Evolutionary conservation across 768 basidiomycete species (phyloP).

Genomic region (Termitomyces sp.): DNA sequence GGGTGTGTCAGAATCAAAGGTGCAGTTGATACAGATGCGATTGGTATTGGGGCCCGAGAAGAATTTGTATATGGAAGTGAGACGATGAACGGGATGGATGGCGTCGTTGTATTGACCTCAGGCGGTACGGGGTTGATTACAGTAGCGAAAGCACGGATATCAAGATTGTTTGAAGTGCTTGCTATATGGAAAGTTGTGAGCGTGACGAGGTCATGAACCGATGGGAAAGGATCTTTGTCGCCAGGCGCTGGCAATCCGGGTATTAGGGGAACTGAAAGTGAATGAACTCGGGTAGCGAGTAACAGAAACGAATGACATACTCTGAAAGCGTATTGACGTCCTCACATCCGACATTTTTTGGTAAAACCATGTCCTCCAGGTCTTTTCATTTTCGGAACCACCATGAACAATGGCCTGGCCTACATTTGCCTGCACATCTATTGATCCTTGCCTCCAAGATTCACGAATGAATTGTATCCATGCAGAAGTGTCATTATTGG

Average conservation of each 20-base stretch:
- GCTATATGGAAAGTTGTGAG: constrained; percentile 49
- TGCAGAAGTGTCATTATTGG: constrained; percentile 44
- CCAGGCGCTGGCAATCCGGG: constrained; percentile 65
- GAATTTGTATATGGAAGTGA: constrained; percentile 34
- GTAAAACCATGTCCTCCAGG: constrained; percentile 43
- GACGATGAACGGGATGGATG: constrained; percentile 57
- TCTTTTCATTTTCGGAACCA: constrained; percentile 33
- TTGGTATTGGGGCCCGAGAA: constrained; percentile 24
- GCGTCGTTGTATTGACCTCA: constrained; percentile 42
- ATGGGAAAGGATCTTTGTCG: constrained; percentile 41
- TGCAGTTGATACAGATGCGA: constrained; percentile 49
- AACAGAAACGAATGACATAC: constrained; percentile 32
- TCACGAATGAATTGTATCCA: constrained; percentile 48
- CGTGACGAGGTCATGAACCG: constrained; percentile 52
- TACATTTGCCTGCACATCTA: constrained; percentile 39
- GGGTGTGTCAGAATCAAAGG: constrained; percentile 62
- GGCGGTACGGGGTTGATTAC: constrained; percentile 52
- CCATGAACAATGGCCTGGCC: constrained; percentile 43
- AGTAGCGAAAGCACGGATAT: constrained; percentile 48
- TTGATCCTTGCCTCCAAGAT: constrained; percentile 50
- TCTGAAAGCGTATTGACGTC: constrained; percentile 41
- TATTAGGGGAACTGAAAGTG: constrained; percentile 22
- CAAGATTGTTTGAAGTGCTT: constrained; percentile 26
- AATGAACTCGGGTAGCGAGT: background rate
- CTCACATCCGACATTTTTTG: constrained; percentile 39